Percentiles rank a stretch among this genome's conserved stretches.
Conservation (phyloP, 805 yeast species). For the Candida namnaoensis region DNA sequence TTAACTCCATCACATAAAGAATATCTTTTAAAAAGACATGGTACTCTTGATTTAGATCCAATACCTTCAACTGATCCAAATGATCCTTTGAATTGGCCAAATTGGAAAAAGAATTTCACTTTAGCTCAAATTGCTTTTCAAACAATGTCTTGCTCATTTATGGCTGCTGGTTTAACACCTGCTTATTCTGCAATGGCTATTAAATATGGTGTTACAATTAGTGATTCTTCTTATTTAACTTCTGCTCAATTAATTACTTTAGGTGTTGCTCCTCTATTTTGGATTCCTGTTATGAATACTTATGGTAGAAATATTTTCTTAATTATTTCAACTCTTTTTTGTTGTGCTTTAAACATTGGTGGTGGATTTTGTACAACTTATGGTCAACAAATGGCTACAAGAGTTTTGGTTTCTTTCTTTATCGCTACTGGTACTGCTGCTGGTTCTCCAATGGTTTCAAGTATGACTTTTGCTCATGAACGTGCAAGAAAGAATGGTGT, state of each 20-base stretch:
- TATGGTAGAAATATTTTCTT: constrained; percentile 36
- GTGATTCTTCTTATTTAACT: constrained; percentile 41
- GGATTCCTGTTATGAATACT: constrained; percentile 45
- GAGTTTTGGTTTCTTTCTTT: constrained; percentile 48
- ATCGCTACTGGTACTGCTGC: constrained; percentile 51
- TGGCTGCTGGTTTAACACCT: constrained; percentile 44
- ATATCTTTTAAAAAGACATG: not conserved
- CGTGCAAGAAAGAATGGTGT: constrained; percentile 49
- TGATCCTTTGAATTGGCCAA: constrained; percentile 60
- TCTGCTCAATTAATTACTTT: constrained; percentile 49
- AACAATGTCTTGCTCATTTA: constrained; percentile 45
- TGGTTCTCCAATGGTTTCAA: constrained; percentile 52
- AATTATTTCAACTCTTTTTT: constrained; percentile 22
- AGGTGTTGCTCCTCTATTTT: constrained; percentile 46
- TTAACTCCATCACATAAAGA: not conserved
- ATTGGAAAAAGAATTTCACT: constrained; percentile 46
- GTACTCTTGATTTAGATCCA: constrained; percentile 29
- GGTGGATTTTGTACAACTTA: constrained; percentile 40
- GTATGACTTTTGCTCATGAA: constrained; percentile 50
- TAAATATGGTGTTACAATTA: constrained; percentile 33
- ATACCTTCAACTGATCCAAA: constrained; percentile 56
- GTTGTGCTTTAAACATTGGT: constrained; percentile 29
- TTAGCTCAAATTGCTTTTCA: constrained; percentile 44
- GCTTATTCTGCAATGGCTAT: constrained; percentile 15
- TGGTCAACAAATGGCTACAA: constrained; percentile 44